Evolutionary conservation across 1,139 yeast species (phyloP).

Genomic region (Suhomyces bribrorum): DNA sequence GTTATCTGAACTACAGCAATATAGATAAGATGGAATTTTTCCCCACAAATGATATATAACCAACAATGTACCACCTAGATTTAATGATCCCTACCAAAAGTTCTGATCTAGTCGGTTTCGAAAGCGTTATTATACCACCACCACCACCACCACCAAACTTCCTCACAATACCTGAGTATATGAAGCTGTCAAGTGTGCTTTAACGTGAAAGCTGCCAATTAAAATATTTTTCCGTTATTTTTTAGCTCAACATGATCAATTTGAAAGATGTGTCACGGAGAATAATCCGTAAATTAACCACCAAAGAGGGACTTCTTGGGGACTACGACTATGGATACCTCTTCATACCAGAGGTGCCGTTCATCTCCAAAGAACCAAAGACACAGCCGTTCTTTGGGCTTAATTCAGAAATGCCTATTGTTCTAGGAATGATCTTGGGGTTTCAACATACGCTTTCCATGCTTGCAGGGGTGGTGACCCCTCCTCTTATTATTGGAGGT

Average conservation of each 20-base stretch:
- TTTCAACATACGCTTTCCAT: slow-evolving; percentile 85
- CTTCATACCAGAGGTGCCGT: slow-evolving; percentile 78
- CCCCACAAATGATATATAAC: not conserved
- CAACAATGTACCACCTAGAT: too few relatives aligned
- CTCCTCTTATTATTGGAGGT: slow-evolving; percentile 69
- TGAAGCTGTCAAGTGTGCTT: too few relatives aligned
- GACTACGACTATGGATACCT: slow-evolving; percentile 79
- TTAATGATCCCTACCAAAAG: too few relatives aligned
- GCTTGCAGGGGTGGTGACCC: slow-evolving; percentile 90
- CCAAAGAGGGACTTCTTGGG: slow-evolving; percentile 77
- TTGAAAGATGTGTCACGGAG: slow-evolving; percentile 24
- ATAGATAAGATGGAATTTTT: too few relatives aligned
- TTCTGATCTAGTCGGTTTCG: too few relatives aligned
- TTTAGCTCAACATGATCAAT: slow-evolving; percentile 6
- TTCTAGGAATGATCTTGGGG: slow-evolving; percentile 75
- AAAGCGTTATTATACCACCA: too few relatives aligned
- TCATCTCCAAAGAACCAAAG: slow-evolving; percentile 49
- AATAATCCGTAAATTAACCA: slow-evolving; percentile 51
- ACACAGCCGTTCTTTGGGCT: slow-evolving; percentile 81
- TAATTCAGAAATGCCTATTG: slow-evolving; percentile 73
- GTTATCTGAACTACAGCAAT: slow-evolving; percentile 3
- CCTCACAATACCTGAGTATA: too few relatives aligned
- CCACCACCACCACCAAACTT: too few relatives aligned
- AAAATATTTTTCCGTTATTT: not conserved
- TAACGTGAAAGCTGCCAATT: too few relatives aligned